Conservation (phyloP, 768 basidiomycete species). For the Suillus ampliporus region DNA sequence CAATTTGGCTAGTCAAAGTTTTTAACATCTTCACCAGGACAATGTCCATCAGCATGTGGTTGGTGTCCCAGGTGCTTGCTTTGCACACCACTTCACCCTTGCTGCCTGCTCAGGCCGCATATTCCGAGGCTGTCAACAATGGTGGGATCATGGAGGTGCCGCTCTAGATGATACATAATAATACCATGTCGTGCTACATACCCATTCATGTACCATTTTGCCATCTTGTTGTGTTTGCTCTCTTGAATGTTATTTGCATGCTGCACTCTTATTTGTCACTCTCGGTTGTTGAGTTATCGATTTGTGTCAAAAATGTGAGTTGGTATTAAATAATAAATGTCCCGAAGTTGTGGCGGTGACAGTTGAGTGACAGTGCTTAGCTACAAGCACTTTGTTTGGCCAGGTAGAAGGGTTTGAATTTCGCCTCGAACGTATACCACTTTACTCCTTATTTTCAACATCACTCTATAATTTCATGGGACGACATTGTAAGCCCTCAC, state of each 20-base stretch:
- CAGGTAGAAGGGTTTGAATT: too few relatives aligned
- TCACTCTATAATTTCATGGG: too few relatives aligned
- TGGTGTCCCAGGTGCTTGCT: not conserved
- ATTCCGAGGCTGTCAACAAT: not conserved
- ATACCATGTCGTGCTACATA: not conserved
- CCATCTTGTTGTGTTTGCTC: not conserved
- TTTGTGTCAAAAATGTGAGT: too few relatives aligned
- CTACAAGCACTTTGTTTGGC: too few relatives aligned
- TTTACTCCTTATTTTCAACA: too few relatives aligned
- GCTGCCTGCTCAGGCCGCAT: not conserved
- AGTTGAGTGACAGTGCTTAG: too few relatives aligned
- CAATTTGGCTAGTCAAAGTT: not conserved
- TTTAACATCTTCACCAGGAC: not conserved
- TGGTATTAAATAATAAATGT: too few relatives aligned
- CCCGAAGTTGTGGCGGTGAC: too few relatives aligned
- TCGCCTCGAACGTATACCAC: too few relatives aligned
- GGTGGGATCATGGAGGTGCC: not conserved
- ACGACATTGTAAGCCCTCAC: too few relatives aligned
- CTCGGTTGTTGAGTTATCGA: too few relatives aligned
- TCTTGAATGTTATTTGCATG: not conserved
- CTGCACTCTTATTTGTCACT: not conserved
- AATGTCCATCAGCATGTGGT: not conserved
- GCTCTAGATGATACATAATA: not conserved
- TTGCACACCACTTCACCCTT: not conserved
- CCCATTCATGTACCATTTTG: not conserved